These are phyloP conservation scores for Neurospora tetraspora DNA, from an alignment of 495 filamentous ascomycete species.

Conservation along the genomic window DNA sequence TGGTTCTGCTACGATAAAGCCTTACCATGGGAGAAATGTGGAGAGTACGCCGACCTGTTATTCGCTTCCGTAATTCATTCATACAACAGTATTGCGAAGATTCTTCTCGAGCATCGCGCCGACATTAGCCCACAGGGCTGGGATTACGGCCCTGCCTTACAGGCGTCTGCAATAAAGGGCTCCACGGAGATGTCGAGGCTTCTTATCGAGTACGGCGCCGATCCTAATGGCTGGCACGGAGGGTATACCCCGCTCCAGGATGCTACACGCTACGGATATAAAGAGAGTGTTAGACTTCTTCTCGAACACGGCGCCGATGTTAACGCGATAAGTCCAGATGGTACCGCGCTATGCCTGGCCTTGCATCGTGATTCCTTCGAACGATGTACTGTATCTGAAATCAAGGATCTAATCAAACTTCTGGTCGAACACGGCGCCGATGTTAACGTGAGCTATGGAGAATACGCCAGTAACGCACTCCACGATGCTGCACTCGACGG, in stretches of 20 bases:
- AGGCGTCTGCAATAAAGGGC: not conserved
- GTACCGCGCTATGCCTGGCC: too few relatives aligned
- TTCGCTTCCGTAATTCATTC: not conserved
- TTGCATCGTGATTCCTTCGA: too few relatives aligned
- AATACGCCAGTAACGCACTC: too few relatives aligned
- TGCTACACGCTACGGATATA: too few relatives aligned
- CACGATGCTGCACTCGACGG: too few relatives aligned
- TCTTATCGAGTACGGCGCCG: not conserved
- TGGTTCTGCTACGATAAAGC: too few relatives aligned
- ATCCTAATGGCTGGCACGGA: conserved; percentile 3
- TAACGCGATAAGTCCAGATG: too few relatives aligned
- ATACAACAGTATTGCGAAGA: not conserved
- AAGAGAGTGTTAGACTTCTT: not conserved
- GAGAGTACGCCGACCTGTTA: not conserved
- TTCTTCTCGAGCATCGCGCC: not conserved
- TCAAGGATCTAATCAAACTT: too few relatives aligned
- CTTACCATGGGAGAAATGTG: too few relatives aligned
- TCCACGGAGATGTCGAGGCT: not conserved
- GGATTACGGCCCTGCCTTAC: conserved; percentile 11
- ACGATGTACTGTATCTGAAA: too few relatives aligned
- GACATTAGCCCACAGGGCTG: conserved; percentile 8
- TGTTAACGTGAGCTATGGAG: too few relatives aligned
- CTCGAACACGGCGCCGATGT: conserved; percentile 6
- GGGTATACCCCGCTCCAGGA: not conserved
- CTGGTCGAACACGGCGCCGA: too few relatives aligned